A percentile compares a stretch with the other conserved stretches of the same genome.
These are phyloP conservation scores for Salix viminalis DNA, from an alignment of 345 rosid genomes.

Conservation along the genomic window DNA sequence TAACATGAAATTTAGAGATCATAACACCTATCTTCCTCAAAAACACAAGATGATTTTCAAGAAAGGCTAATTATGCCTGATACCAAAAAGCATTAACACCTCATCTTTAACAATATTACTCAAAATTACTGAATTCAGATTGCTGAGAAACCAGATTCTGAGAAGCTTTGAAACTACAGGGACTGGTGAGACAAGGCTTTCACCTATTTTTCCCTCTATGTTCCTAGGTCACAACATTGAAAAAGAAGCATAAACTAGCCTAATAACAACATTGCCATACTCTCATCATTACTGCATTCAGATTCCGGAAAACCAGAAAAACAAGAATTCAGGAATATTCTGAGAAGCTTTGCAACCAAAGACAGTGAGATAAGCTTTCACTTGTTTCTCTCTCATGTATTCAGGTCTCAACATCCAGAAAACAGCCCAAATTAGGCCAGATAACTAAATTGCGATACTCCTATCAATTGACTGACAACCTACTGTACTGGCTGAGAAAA, in stretches of 20 bases:
- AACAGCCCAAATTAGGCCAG: not conserved
- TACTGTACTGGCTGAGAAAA: not conserved
- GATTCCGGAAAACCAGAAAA: not conserved
- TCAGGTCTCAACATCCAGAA: not conserved
- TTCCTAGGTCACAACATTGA: not conserved
- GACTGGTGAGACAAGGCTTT: not conserved
- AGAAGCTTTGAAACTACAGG: not conserved
- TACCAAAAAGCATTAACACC: not conserved
- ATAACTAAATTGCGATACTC: not conserved
- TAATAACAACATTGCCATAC: too few species aligned
- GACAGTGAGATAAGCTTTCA: not conserved
- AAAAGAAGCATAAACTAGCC: too few species aligned
- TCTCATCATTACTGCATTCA: too few species aligned
- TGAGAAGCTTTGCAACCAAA: not conserved
- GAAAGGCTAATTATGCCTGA: not conserved
- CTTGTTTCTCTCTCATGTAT: not conserved
- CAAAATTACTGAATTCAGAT: not conserved
- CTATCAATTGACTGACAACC: not conserved
- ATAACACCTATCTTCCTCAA: not conserved
- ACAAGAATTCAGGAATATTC: not conserved
- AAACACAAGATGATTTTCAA: not conserved
- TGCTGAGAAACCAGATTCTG: constrained; percentile 2
- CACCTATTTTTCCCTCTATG: not conserved
- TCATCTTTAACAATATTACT: not conserved
- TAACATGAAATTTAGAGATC: not conserved